Evolutionary conservation across 2,329 filamentous ascomycete species (phyloP), one percentile per base, ranked within the genome.

Genomic region (Hypoxylon sp.): DNA sequence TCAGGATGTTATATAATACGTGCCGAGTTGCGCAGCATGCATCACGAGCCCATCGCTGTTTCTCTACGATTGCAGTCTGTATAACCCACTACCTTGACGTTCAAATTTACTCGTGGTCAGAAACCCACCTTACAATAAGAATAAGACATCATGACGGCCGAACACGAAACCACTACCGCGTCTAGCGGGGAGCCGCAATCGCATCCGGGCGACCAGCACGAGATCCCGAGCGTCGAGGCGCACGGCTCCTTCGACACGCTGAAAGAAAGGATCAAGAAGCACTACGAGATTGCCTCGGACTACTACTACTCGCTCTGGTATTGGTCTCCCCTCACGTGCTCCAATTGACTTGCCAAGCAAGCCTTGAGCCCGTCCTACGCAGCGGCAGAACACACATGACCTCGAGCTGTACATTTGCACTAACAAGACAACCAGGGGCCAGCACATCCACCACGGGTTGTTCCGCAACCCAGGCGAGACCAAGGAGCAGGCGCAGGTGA

Each of bases 401-500:
- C n/a, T n/a, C n/a, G n/a, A n/a, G n/a, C n/a, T n/a, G n/a, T n/a
- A n/a, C n/a, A n/a, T n/a, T n/a, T n/a, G 17, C 5, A 35, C 31
- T 18, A 15, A 15, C 29, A 8, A 40, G n/a, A 11, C 18, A 8
- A n/a, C 13, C 29, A 85, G 83, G 83, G 84, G 84, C 50, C 83
- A 86, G 67, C 84, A 87, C 65, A 86, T 87, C 67, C 84, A 87
- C 67, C 84, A 87, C 62, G 84, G 84, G 50, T 85, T 86, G 69
- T 87, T 84, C 45, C 75, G 75, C 53, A 76, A 75, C 53, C 73
- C 78, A 0, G 73, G 65, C 15, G 82, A 85, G 61, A 81, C 78
- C 62, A 87, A 86, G 67, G 83, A 87, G 63, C 74, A 77, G 24
- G 83, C 84, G 2, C 84, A 87, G 69, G 68, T 81, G 20, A 84